These are phyloP conservation scores for Calonectria hawksworthii DNA, from an alignment of 2,329 filamentous ascomycete genomes.

Conservation along the genomic window DNA sequence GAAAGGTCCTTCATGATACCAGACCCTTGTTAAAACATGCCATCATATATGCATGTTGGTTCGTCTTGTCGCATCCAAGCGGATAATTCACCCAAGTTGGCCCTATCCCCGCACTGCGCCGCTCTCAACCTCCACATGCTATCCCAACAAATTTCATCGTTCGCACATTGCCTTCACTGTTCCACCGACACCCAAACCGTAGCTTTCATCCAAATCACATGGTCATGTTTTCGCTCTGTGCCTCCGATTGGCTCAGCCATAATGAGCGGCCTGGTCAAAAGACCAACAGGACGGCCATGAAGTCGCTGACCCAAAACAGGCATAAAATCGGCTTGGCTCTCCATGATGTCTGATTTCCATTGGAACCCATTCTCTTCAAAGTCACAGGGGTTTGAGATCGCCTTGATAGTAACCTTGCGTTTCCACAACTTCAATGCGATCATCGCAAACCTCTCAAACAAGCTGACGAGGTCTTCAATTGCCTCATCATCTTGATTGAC, in stretches of 20 bases:
- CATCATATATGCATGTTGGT: no score
- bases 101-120: no score
- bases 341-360: not conserved
- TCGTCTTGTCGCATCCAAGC: no score
- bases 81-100: no score
- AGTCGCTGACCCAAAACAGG: not conserved
- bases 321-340: not conserved
- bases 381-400: not conserved
- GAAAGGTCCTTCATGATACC: no score
- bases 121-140: no score
- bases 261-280: not conserved
- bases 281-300: not conserved
- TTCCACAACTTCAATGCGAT: constrained; percentile 17
- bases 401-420: not conserved
- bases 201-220: not conserved
- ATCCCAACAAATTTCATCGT: no score
- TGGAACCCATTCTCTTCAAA: not conserved
- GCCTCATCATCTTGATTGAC: not conserved
- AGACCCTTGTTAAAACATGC: no score
- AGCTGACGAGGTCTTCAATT: not conserved
- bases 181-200: not conserved
- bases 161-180: not conserved
- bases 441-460: not conserved
- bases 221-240: not conserved
- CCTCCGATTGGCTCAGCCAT: not conserved